Percentiles rank a stretch among this genome's conserved stretches.
Conservation (phyloP, 2,329 filamentous ascomycete genomes). For the Orbilia quercus region DNA sequence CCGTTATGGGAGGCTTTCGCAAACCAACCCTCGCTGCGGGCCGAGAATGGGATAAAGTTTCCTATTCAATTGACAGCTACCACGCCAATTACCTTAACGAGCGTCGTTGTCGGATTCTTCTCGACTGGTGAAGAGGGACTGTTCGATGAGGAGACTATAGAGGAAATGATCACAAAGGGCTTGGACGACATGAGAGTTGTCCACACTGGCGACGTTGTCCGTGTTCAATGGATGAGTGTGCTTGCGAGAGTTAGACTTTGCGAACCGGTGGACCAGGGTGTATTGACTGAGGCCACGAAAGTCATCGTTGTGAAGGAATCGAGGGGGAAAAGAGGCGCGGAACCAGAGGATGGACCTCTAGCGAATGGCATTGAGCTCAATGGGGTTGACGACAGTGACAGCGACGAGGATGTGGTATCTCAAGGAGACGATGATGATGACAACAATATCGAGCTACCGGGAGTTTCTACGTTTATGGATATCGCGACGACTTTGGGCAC, state of each 20-base stretch:
- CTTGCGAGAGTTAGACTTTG: constrained; percentile 91
- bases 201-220: constrained; percentile 82
- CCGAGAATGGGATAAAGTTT: constrained; percentile 56
- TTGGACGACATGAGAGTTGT: constrained; percentile 79
- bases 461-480: constrained; percentile 54
- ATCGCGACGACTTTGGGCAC: constrained; percentile 45
- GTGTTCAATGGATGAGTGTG: constrained; percentile 60
- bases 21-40: constrained; percentile 46
- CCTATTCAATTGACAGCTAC: constrained; percentile 51
- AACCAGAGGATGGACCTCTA: constrained; percentile 64
- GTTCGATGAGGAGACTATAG: constrained; percentile 62
- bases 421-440: constrained; percentile 61
- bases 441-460: constrained; percentile 39
- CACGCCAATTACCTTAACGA: constrained; percentile 49
- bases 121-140: constrained; percentile 54
- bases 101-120: constrained; percentile 51
- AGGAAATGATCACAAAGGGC: constrained; percentile 76
- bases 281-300: constrained; percentile 79
- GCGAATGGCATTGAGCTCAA: constrained; percentile 64
- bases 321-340: constrained; percentile 22
- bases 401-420: constrained; percentile 69
- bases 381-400: constrained; percentile 70
- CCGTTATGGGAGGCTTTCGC: constrained; percentile 60
- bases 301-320: constrained; percentile 73
- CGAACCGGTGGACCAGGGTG: constrained; percentile 90